Conservation (phyloP, 208 protist species). For the Naegleria fowleri region DNA sequence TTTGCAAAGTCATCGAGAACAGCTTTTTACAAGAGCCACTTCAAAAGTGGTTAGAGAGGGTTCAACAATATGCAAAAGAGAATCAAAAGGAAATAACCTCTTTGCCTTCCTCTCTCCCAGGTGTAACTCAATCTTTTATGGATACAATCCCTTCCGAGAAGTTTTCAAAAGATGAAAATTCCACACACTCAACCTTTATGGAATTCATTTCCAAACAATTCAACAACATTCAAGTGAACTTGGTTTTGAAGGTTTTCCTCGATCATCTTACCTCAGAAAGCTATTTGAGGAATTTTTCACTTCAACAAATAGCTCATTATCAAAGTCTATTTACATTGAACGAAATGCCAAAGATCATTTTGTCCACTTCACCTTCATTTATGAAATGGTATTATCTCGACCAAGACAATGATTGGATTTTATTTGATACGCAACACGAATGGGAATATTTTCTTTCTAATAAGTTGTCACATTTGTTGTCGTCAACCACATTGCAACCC, state of each 20-base stretch:
- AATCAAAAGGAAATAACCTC: too few relatives aligned
- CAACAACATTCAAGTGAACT: too few relatives aligned
- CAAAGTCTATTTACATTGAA: not conserved
- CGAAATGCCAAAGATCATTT: not conserved
- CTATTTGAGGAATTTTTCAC: too few relatives aligned
- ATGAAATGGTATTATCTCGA: not conserved
- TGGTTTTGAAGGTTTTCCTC: too few relatives aligned
- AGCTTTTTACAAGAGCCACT: not conserved
- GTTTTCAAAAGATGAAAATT: too few relatives aligned
- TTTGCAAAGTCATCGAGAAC: not conserved
- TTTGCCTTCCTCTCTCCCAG: too few relatives aligned
- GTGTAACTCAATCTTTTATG: too few relatives aligned
- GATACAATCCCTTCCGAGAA: too few relatives aligned
- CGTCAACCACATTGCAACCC: too few relatives aligned
- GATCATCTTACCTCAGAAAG: not conserved
- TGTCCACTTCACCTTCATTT: not conserved
- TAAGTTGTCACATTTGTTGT: too few relatives aligned
- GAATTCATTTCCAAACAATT: too few relatives aligned
- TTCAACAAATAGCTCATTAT: not conserved
- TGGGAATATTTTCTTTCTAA: not conserved
- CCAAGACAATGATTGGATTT: not conserved
- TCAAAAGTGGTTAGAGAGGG: not conserved
- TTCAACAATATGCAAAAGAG: not conserved
- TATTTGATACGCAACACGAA: not conserved
- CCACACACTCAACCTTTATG: too few relatives aligned